phyloP scores from a whole-genome alignment of 805 yeast genomes.

The Kazachstania bromeliacearum region DNA sequence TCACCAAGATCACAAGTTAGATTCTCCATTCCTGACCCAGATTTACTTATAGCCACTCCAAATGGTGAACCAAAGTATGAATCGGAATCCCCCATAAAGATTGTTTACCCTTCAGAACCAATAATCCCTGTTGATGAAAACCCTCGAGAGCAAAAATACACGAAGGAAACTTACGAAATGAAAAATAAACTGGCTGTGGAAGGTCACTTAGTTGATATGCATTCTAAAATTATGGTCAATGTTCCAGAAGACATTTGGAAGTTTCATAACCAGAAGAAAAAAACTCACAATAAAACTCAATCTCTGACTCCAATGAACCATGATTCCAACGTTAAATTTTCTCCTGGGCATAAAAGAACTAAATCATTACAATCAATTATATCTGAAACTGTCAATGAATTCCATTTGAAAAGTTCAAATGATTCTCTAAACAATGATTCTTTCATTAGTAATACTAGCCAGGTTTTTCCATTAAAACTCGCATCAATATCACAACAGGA shows the following conservation, averaged over 20 bases:
- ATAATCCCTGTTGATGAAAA: not conserved
- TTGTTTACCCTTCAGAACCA: constrained; percentile 22
- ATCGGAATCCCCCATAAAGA: constrained; percentile 21
- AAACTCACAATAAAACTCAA: constrained; percentile 2
- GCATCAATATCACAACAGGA: not conserved
- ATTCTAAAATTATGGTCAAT: constrained; percentile 21
- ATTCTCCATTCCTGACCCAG: constrained; percentile 22
- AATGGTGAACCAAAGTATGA: constrained; percentile 1
- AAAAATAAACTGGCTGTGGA: not conserved
- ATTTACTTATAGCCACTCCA: not conserved
- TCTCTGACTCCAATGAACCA: not conserved
- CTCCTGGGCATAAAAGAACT: constrained; percentile 7
- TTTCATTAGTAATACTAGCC: constrained; percentile 6
- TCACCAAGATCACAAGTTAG: constrained; percentile 22
- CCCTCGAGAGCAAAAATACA: not conserved
- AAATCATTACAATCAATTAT: constrained; percentile 25
- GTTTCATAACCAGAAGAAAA: constrained; percentile 14
- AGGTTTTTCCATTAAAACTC: too few relatives aligned
- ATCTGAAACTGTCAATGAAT: constrained; percentile 17
- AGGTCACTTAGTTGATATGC: constrained; percentile 22
- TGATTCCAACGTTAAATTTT: not conserved
- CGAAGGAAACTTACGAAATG: not conserved
- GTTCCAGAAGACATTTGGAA: constrained; percentile 27
- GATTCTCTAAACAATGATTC: not conserved
- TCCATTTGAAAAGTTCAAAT: not conserved